Conservation (phyloP, 768 basidiomycete species). For the Russula griseocarnosa region DNA sequence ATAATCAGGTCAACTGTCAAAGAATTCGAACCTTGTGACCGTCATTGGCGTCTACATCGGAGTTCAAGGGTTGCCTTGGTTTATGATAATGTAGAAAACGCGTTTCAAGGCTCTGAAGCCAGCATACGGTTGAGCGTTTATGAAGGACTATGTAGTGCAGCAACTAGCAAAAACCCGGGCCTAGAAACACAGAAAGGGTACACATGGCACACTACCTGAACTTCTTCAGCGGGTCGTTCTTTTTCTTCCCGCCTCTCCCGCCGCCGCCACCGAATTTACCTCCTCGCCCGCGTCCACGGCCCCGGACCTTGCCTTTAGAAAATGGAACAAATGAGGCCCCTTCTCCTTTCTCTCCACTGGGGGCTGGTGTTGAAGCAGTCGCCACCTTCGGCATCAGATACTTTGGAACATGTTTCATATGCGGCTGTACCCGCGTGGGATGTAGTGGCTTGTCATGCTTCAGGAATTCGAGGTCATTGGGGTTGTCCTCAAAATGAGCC, state of each 20-base stretch:
- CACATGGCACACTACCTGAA: background rate
- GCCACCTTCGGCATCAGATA: constrained; percentile 86
- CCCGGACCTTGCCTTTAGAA: constrained; percentile 56
- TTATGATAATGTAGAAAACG: background rate
- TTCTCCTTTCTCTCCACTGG: constrained; percentile 20
- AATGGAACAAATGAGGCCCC: constrained; percentile 68
- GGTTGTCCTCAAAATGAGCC: constrained; percentile 98
- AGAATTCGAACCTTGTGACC: background rate
- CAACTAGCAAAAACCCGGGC: background rate
- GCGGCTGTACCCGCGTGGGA: constrained; percentile 83
- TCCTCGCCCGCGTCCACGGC: constrained; percentile 46
- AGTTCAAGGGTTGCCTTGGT: background rate
- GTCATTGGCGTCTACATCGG: background rate
- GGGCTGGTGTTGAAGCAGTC: constrained; percentile 39
- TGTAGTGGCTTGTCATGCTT: constrained; percentile 94
- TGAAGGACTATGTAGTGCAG: background rate
- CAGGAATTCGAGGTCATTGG: constrained; percentile 80
- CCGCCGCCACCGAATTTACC: constrained; percentile 41
- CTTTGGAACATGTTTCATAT: constrained; percentile 94
- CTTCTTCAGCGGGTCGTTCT: constrained; percentile 66
- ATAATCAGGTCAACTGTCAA: no score
- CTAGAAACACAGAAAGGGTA: background rate
- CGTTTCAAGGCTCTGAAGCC: background rate
- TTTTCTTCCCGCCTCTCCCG: constrained; percentile 45
- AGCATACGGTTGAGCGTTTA: background rate